Conservation (phyloP, 441 rosid genomes). For the Monsonia emarginata region DNA sequence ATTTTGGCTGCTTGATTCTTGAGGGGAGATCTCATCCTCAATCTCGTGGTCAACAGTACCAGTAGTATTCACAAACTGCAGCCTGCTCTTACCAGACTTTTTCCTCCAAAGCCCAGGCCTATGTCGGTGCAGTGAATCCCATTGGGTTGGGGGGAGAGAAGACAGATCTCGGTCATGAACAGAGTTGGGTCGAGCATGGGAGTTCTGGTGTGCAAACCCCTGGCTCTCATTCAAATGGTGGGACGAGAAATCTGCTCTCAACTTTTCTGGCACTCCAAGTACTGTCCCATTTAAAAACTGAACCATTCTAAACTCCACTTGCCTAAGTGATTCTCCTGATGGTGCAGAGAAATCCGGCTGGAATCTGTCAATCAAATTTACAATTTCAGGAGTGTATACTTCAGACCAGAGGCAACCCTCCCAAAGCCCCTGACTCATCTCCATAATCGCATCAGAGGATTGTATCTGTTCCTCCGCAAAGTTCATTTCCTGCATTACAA, state of each 20-base stretch:
- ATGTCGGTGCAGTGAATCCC: constrained; percentile 61
- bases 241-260: constrained; percentile 46
- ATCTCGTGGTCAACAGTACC: constrained; percentile 44
- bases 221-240: constrained; percentile 37
- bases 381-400: constrained; percentile 49
- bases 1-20: constrained; percentile 38
- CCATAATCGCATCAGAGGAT: constrained; percentile 55
- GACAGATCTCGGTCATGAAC: constrained; percentile 41
- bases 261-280: constrained; percentile 49
- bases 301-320: constrained; percentile 78
- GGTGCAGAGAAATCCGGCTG: constrained; percentile 86
- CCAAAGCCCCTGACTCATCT: constrained; percentile 80
- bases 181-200: constrained; percentile 27
- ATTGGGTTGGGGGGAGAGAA: constrained; percentile 38
- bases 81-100: constrained; percentile 84
- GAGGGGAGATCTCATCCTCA: constrained; percentile 59
- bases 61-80: constrained; percentile 56
- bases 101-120: constrained; percentile 50
- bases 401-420: constrained; percentile 62
- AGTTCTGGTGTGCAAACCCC: constrained; percentile 33
- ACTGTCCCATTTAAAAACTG: constrained; percentile 68
- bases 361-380: constrained; percentile 47
- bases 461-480: constrained; percentile 59
- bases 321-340: constrained; percentile 80
- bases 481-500: constrained; percentile 66